Percentiles rank a stretch among this genome's conserved stretches.
Conservation (phyloP, 2,329 filamentous ascomycete genomes). For the Pyrenophora tritici-repentis region DNA sequence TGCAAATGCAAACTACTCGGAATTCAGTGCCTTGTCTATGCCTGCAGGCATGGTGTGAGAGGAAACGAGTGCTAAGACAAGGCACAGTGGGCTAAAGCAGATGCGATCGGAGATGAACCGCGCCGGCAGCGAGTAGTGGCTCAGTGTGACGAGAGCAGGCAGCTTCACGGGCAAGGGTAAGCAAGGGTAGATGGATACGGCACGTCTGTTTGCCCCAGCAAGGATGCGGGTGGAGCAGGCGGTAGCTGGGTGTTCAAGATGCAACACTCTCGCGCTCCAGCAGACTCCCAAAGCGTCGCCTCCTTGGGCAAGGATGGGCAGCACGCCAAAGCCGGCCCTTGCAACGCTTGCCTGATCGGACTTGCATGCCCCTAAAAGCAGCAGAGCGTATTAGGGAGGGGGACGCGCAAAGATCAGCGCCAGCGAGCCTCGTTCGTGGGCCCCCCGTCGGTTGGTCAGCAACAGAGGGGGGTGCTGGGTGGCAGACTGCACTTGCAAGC, state of each 20-base stretch:
- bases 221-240: slow-evolving; percentile 16
- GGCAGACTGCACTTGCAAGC: background rate
- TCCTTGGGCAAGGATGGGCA: slow-evolving; percentile 27
- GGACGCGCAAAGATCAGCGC: slow-evolving; percentile 15
- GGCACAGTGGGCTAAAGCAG: slow-evolving; percentile 28
- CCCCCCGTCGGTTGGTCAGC: slow-evolving; percentile 14
- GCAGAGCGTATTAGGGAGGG: background rate
- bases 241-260: slow-evolving; percentile 21
- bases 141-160: slow-evolving; percentile 30
- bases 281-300: slow-evolving; percentile 20
- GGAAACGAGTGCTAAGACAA: slow-evolving; percentile 27
- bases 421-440: slow-evolving; percentile 7
- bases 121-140: slow-evolving; percentile 33
- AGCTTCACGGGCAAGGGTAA: slow-evolving; percentile 8
- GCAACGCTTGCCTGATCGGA: slow-evolving; percentile 29
- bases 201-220: slow-evolving; percentile 27
- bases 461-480: background rate
- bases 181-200: slow-evolving; percentile 21
- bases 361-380: slow-evolving; percentile 16
- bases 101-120: slow-evolving; percentile 49
- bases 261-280: slow-evolving; percentile 12
- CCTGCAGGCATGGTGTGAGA: slow-evolving; percentile 34
- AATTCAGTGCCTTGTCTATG: slow-evolving; percentile 27
- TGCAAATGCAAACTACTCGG: slow-evolving; percentile 23
- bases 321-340: slow-evolving; percentile 25